Conservation (phyloP, 257 asterid genomes). For the Capsicum rhomboideum region DNA sequence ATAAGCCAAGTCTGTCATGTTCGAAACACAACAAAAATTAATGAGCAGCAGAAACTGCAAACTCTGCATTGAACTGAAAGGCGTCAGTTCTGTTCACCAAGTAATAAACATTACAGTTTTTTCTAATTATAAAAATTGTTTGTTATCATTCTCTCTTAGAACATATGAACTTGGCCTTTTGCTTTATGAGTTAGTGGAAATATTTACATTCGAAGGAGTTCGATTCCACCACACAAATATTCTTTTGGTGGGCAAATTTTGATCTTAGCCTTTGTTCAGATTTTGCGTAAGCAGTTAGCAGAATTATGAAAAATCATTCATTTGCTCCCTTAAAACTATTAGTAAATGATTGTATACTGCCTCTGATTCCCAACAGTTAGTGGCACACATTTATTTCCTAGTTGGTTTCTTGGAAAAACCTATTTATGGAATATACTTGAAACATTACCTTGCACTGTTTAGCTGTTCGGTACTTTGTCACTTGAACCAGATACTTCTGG, state of each 20-base stretch:
- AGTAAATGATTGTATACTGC: no score
- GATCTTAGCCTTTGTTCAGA: no score
- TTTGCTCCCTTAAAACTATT: no score
- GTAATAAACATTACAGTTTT: not conserved
- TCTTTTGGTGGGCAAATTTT: no score
- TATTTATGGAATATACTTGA: not conserved
- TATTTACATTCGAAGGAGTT: no score
- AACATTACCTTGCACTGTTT: constrained; percentile 62
- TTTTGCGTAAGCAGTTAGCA: no score
- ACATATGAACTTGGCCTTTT: not conserved
- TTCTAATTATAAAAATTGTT: not conserved
- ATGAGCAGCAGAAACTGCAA: not conserved
- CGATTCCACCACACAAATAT: no score
- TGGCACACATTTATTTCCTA: not conserved
- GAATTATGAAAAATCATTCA: no score
- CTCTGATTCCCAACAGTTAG: not conserved
- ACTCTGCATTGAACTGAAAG: not conserved
- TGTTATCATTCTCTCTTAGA: not conserved
- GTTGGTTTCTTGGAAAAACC: not conserved
- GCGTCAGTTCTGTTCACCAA: not conserved
- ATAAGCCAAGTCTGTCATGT: constrained; percentile 65
- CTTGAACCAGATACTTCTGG: constrained; percentile 68
- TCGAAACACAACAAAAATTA: not conserved
- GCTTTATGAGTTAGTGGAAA: not conserved
- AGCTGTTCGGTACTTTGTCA: constrained; percentile 67